phyloP scores from a whole-genome alignment of 345 rosid species.

The Isatis tinctoria region DNA sequence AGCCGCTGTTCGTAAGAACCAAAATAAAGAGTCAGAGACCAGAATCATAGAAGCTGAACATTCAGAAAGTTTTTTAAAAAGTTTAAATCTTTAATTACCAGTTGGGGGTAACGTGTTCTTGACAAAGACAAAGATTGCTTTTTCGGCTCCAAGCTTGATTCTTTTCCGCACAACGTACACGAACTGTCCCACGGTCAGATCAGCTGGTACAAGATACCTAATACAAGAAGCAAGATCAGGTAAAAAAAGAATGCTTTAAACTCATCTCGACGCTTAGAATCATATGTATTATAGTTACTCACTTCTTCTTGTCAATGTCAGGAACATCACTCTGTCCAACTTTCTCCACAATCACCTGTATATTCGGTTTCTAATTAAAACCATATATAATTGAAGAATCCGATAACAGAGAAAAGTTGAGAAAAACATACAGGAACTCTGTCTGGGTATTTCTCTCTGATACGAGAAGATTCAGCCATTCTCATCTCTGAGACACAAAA shows the following conservation, averaged over 20 bases:
- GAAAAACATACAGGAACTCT: slow-evolving; percentile 28
- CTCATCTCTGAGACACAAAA: slow-evolving; percentile 20
- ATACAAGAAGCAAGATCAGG: not conserved
- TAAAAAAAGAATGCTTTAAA: not conserved
- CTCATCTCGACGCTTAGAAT: not conserved
- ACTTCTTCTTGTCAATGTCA: slow-evolving; percentile 83
- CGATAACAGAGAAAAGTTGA: not conserved
- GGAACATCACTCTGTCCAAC: slow-evolving; percentile 81
- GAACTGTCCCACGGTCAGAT: slow-evolving; percentile 77
- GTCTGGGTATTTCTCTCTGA: slow-evolving; percentile 24
- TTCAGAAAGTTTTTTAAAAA: not conserved
- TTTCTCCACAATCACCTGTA: slow-evolving; percentile 81
- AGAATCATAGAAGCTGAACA: not conserved
- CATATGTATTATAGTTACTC: slow-evolving; percentile 37
- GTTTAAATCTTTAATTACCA: slow-evolving; percentile 31
- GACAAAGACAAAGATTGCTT: slow-evolving; percentile 82
- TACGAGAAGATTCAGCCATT: slow-evolving; percentile 34
- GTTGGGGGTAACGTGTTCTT: slow-evolving; percentile 74
- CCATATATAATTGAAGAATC: not conserved
- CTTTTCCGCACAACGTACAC: slow-evolving; percentile 82
- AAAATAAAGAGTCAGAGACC: not conserved
- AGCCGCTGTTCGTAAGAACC: slow-evolving; percentile 42
- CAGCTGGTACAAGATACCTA: slow-evolving; percentile 87
- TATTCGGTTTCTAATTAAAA: not conserved
- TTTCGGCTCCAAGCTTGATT: slow-evolving; percentile 77